Percentiles rank a stretch among this genome's conserved stretches.
These are phyloP conservation scores for Aspergillus sp. DNA, from an alignment of 2,329 filamentous ascomycete genomes.

Conservation along the genomic window DNA sequence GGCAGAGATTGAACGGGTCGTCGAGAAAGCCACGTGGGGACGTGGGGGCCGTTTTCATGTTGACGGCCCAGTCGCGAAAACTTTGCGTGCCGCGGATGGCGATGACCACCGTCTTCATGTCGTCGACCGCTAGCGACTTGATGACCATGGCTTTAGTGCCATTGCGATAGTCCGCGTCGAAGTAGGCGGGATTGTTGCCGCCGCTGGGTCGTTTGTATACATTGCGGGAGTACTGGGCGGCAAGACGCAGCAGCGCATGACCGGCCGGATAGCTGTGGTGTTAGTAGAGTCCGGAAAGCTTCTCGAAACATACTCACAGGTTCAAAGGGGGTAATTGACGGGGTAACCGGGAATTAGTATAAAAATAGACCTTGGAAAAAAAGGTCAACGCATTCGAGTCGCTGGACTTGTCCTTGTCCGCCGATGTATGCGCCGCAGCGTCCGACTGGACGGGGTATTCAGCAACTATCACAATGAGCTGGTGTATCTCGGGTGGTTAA, in stretches of 20 bases:
- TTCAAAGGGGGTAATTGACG: conserved; percentile 65
- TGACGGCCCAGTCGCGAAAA: conserved; percentile 84
- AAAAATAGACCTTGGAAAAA: conserved; percentile 75
- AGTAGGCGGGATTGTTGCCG: conserved; percentile 45
- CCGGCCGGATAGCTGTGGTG: conserved; percentile 64
- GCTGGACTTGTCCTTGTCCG: not conserved
- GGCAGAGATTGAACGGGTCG: conserved; percentile 73
- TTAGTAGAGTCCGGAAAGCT: not conserved
- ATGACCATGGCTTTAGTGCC: conserved; percentile 86
- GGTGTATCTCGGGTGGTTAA: not conserved
- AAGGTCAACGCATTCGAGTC: conserved; percentile 45
- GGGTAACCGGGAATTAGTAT: conserved; percentile 74
- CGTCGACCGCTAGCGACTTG: conserved; percentile 75
- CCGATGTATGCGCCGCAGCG: not conserved
- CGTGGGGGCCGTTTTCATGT: conserved; percentile 68
- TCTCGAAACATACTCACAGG: conserved; percentile 51
- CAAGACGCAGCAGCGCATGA: conserved; percentile 74
- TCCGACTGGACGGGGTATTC: not conserved
- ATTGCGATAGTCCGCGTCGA: conserved; percentile 68
- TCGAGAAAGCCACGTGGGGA: conserved; percentile 72
- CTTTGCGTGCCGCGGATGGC: conserved; percentile 78
- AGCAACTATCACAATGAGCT: not conserved
- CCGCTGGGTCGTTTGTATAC: conserved; percentile 55
- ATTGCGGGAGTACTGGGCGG: conserved; percentile 72
- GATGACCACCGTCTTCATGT: conserved; percentile 76